A percentile compares a stretch with the other conserved stretches of the same genome.
These are phyloP conservation scores for Vachellia pachyceras DNA, from an alignment of 306 rosid genomes.

Conservation along the genomic window DNA sequence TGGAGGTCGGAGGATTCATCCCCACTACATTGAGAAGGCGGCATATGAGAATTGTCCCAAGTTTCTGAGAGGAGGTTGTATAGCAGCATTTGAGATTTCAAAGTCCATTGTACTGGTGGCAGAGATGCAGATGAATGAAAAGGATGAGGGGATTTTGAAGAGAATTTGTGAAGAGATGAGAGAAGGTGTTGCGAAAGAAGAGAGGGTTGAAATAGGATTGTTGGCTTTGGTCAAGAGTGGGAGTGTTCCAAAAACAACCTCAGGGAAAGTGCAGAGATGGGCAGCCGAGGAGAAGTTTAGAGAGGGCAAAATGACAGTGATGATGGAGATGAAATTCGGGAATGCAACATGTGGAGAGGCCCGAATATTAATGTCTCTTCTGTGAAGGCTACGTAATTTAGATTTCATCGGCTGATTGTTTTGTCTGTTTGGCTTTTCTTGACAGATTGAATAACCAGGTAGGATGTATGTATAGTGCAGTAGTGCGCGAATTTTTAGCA, in stretches of 20 bases:
- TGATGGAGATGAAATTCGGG: slow-evolving; percentile 63
- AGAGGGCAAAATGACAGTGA: slow-evolving; percentile 52
- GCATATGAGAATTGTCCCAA: slow-evolving; percentile 52
- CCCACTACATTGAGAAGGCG: slow-evolving; percentile 66
- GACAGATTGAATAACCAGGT: background rate
- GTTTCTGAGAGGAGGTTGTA: slow-evolving; percentile 70
- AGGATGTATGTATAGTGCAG: background rate
- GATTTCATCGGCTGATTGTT: background rate
- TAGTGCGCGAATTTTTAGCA: background rate
- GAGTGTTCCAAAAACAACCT: slow-evolving; percentile 76
- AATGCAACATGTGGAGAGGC: too few relatives aligned
- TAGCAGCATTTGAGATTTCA: slow-evolving; percentile 56
- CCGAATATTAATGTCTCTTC: slow-evolving; percentile 40
- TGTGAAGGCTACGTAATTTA: slow-evolving; percentile 32
- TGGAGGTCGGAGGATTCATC: slow-evolving; percentile 58
- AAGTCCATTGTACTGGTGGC: slow-evolving; percentile 53
- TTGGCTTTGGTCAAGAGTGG: slow-evolving; percentile 67
- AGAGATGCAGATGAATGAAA: slow-evolving; percentile 53
- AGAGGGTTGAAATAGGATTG: slow-evolving; percentile 56
- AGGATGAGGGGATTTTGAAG: slow-evolving; percentile 38
- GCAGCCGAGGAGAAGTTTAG: slow-evolving; percentile 58
- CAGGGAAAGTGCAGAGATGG: slow-evolving; percentile 75
- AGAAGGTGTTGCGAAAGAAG: slow-evolving; percentile 51
- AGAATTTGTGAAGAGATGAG: slow-evolving; percentile 53
- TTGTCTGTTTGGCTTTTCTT: background rate